Evolutionary conservation across 1,284 basidiomycete genomes (phyloP), one percentile per base, ranked within the genome.

Genomic region (Puccinia polysora): DNA sequence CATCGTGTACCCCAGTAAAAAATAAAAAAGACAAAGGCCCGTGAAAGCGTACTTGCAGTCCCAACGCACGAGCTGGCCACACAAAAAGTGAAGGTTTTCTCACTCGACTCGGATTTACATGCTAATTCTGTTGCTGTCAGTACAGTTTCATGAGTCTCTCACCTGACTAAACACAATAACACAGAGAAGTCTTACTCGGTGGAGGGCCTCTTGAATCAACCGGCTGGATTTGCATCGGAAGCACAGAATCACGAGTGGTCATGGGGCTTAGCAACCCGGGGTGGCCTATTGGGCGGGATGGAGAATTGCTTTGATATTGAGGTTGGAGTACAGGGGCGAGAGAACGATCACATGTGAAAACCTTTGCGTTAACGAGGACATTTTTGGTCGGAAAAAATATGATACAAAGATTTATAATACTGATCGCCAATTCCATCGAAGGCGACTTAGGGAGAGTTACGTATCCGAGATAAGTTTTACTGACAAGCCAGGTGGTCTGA

Each of bases 61-160:
- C 38, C 60, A 30, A 3, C 32, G 25, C 60, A 63, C 23, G 60
- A 47, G 8, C 47, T 18, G 47, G 60, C 60, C 2, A 63, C 60
- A 28, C 60, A 63, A 18, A 63, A 63, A 7, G 60, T 28, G 23
- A 63, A 63, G 2, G 45, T 49, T 63, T 47, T 63, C 20, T 63
- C 60, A 10, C 20, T 28, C 18, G 14, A 4, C 25, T 47, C 25
- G 30, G 45, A 49, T 63, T 63, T 63, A 14, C 60, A 63, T 4
- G 60, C 60, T 43, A 63, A 43, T 63, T 63, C 60, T 30, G 43
- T 63, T 45, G 43, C 60, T 63, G 56, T 12, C 30, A 25, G 14
- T 23, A 59, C 14, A 10, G 10, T 25, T 40, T 20, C 14, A 18
- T 36, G 32, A 36, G 53, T 14, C 53, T 56, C 30, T 2, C 3